phyloP scores from a whole-genome alignment of 768 basidiomycete genomes.

The Pisolithus albus region DNA sequence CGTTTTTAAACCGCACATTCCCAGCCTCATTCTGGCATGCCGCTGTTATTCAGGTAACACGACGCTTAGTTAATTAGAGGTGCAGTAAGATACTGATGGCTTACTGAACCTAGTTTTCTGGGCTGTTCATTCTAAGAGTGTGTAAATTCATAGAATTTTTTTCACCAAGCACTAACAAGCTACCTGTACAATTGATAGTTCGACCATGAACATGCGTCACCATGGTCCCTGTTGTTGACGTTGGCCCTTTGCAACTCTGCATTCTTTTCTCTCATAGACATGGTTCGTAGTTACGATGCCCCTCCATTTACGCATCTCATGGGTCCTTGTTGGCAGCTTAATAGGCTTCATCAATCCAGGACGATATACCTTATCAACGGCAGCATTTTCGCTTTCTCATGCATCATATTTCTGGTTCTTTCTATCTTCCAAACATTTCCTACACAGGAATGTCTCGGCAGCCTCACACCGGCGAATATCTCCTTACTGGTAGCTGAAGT shows the following conservation, averaged over 20 bases:
- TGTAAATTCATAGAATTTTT: conserved; percentile 1
- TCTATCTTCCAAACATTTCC: conserved; percentile 7
- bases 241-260: conserved; percentile 17
- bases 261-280: conserved; percentile 16
- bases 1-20: conserved; percentile 15
- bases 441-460: conserved; percentile 1
- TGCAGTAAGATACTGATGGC: background rate
- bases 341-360: conserved; percentile 14
- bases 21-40: conserved; percentile 25
- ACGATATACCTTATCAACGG: conserved; percentile 18
- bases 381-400: conserved; percentile 19
- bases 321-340: conserved; percentile 11
- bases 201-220: background rate
- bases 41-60: conserved; percentile 29
- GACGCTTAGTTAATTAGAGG: background rate
- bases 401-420: conserved; percentile 10
- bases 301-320: background rate
- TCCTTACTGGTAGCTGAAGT: conserved; percentile 13
- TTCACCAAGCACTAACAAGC: background rate
- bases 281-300: conserved; percentile 13
- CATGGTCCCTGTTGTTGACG: conserved; percentile 11
- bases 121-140: conserved; percentile 26
- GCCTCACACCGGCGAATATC: conserved; percentile 8
- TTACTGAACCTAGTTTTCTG: conserved; percentile 22
- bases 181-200: conserved; percentile 10